Evolutionary conservation across 2,329 filamentous ascomycete genomes (phyloP).

Genomic region (Cordyceps javanica): DNA sequence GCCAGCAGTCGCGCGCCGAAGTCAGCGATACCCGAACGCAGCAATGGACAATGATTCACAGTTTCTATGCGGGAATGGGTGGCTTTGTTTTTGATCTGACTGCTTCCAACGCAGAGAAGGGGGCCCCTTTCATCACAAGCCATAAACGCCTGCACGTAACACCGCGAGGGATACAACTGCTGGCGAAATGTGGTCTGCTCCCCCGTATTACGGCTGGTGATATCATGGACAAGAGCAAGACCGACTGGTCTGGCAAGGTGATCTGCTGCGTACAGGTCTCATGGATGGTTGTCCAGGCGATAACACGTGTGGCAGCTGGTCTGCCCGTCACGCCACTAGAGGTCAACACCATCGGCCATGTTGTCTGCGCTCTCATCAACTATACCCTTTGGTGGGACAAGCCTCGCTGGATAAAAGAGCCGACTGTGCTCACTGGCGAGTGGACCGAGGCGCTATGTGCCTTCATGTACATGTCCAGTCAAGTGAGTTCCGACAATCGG

Average conservation of each 20-base stretch:
- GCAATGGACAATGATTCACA: slow-evolving; percentile 24
- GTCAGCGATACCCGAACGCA: not conserved
- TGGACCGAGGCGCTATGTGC: slow-evolving; percentile 8
- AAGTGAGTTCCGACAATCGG: slow-evolving; percentile 11
- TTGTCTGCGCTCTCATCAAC: slow-evolving; percentile 27
- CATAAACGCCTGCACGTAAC: slow-evolving; percentile 6
- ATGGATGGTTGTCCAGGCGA: slow-evolving; percentile 31
- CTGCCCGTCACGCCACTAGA: slow-evolving; percentile 31
- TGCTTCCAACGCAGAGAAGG: not conserved
- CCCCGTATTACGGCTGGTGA: slow-evolving; percentile 9
- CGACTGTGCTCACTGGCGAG: slow-evolving; percentile 10
- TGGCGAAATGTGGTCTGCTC: slow-evolving; percentile 10
- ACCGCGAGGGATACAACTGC: not conserved
- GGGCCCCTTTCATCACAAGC: not conserved
- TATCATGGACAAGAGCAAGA: slow-evolving; percentile 31
- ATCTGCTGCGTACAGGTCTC: slow-evolving; percentile 30
- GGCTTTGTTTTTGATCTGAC: slow-evolving; percentile 22
- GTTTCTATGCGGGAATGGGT: slow-evolving; percentile 25
- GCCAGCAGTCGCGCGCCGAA: not conserved
- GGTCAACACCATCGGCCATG: slow-evolving; percentile 28
- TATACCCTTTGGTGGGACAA: slow-evolving; percentile 23
- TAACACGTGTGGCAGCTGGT: slow-evolving; percentile 23
- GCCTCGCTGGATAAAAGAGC: slow-evolving; percentile 11
- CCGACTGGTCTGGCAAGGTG: slow-evolving; percentile 26
- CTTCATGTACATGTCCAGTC: slow-evolving; percentile 14